Evolutionary conservation across 2,329 filamentous ascomycete genomes (phyloP).

Genomic region (Fusarium sp.): DNA sequence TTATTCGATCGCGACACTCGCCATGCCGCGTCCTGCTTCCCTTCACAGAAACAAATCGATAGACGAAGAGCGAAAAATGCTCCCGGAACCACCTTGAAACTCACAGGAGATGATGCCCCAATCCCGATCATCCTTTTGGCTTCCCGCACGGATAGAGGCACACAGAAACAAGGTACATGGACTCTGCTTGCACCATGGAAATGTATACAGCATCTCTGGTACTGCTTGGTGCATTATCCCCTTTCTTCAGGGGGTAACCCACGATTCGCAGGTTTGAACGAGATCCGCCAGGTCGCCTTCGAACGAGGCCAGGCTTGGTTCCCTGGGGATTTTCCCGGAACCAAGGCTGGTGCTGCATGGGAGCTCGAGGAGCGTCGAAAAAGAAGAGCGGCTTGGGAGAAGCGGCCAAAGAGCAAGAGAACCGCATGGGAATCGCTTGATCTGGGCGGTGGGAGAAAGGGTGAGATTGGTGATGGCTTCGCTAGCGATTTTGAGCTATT

Average conservation of each 20-base stretch:
- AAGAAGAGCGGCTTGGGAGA: constrained; percentile 81
- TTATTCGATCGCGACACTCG: constrained; percentile 78
- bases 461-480: constrained; percentile 85
- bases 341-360: constrained; percentile 81
- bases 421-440: constrained; percentile 79
- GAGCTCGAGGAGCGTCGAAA: constrained; percentile 74
- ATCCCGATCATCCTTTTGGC: constrained; percentile 82
- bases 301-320: constrained; percentile 85
- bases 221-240: constrained; percentile 83
- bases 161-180: constrained; percentile 75
- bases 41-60: constrained; percentile 85
- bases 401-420: constrained; percentile 83
- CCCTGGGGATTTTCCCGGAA: constrained; percentile 84
- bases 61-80: constrained; percentile 72
- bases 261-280: constrained; percentile 82
- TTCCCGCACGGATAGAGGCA: constrained; percentile 59
- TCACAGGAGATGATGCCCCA: constrained; percentile 71
- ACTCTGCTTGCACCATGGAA: constrained; percentile 90
- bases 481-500: constrained; percentile 84
- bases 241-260: constrained; percentile 83
- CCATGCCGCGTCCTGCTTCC: constrained; percentile 70
- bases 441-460: constrained; percentile 77
- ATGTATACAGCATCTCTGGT: constrained; percentile 87
- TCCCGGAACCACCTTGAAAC: constrained; percentile 70
- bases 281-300: constrained; percentile 83